Evolutionary conservation across 495 filamentous ascomycete genomes (phyloP).

Genomic region (Xylaria cubensis): DNA sequence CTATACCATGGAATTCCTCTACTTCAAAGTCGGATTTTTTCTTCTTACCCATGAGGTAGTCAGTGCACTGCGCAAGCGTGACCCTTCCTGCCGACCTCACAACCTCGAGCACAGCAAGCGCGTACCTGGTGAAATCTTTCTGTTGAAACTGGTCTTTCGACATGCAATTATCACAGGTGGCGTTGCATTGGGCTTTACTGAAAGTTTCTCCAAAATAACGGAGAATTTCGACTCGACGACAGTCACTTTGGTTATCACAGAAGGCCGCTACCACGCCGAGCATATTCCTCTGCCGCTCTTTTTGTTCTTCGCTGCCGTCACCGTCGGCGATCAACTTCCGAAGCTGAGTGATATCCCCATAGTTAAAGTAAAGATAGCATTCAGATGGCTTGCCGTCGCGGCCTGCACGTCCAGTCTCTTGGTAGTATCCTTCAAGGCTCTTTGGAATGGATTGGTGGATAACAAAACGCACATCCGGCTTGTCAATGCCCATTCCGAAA

Average conservation of each 20-base stretch:
- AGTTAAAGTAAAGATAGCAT: slow-evolving; percentile 89
- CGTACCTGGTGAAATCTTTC: slow-evolving; percentile 78
- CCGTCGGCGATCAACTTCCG: slow-evolving; percentile 78
- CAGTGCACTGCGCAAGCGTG: slow-evolving; percentile 60
- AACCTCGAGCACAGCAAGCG: slow-evolving; percentile 68
- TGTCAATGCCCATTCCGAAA: slow-evolving; percentile 99
- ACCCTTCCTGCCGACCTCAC: slow-evolving; percentile 62
- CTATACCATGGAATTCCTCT: slow-evolving; percentile 50
- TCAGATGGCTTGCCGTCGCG: slow-evolving; percentile 86
- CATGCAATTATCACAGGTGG: slow-evolving; percentile 86
- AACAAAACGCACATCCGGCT: slow-evolving; percentile 92
- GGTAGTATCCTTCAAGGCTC: slow-evolving; percentile 97
- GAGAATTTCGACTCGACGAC: slow-evolving; percentile 85
- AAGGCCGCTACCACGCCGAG: slow-evolving; percentile 81
- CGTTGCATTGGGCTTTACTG: slow-evolving; percentile 69
- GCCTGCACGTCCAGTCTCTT: slow-evolving; percentile 94
- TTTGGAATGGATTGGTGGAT: slow-evolving; percentile 92
- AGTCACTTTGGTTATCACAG: slow-evolving; percentile 87
- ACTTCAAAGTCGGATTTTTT: slow-evolving; percentile 43
- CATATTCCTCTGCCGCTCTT: slow-evolving; percentile 83
- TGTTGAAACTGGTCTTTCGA: slow-evolving; percentile 66
- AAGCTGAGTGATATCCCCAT: slow-evolving; percentile 68
- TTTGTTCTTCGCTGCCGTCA: slow-evolving; percentile 77
- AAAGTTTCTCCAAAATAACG: slow-evolving; percentile 92
- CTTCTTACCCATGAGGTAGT: slow-evolving; percentile 55